Evolutionary conservation across 2,329 filamentous ascomycete genomes (phyloP).

Genomic region (Colletotrichum somersetense): DNA sequence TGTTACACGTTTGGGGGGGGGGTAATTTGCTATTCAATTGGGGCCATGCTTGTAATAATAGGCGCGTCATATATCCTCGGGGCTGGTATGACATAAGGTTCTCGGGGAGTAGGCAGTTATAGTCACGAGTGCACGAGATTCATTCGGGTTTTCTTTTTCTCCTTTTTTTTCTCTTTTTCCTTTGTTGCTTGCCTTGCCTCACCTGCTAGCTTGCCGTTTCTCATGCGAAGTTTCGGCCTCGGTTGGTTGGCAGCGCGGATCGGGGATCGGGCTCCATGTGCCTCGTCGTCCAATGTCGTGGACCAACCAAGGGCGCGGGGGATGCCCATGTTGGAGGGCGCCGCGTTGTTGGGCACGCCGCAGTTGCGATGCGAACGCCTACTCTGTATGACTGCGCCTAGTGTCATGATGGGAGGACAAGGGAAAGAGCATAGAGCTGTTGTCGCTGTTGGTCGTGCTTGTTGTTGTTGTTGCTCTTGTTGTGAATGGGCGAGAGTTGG

Average conservation of each 20-base stretch:
- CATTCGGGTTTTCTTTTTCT: neutral
- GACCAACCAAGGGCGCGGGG: conserved; percentile 15
- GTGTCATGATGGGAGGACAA: neutral
- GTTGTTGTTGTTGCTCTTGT: neutral
- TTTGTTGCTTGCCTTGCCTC: neutral
- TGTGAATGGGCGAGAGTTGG: neutral
- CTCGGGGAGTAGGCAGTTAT: neutral
- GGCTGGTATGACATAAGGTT: neutral
- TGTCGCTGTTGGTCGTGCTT: neutral
- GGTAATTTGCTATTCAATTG: conserved; percentile 15
- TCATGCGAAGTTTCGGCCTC: conserved; percentile 29
- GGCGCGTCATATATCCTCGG: conserved; percentile 24
- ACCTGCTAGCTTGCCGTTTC: conserved; percentile 11
- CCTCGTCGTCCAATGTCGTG: conserved; percentile 24
- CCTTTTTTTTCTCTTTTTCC: no score
- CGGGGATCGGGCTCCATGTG: conserved; percentile 15
- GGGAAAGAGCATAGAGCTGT: neutral
- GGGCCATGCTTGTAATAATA: conserved; percentile 34
- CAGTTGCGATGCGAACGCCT: neutral
- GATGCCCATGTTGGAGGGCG: conserved; percentile 2
- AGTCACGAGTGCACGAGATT: neutral
- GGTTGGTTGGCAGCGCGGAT: conserved; percentile 18
- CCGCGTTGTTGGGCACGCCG: neutral
- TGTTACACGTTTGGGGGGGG: conserved; percentile 11
- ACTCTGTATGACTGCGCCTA: neutral